A percentile compares a stretch with the other conserved stretches of the same genome.
Conservation (phyloP, 306 rosid species). For the Cyclanthera cordifolia region DNA sequence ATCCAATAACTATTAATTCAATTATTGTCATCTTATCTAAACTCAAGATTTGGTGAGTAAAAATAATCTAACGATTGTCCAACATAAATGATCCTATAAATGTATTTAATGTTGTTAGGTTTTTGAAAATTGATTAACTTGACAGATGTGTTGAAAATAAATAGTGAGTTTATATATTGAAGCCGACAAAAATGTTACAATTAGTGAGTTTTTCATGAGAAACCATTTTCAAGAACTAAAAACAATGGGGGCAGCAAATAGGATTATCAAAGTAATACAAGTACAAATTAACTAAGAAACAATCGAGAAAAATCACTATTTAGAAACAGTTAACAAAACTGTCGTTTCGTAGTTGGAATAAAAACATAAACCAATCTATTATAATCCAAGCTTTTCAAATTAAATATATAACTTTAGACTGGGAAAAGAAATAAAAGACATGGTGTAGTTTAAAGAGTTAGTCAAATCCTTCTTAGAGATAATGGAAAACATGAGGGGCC, state of each 20-base stretch:
- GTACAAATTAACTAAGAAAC: background rate
- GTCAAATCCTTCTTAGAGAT: conserved; percentile 6
- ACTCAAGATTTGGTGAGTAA: too few species aligned
- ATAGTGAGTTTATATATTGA: too few species aligned
- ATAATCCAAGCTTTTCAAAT: background rate
- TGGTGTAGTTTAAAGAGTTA: conserved; percentile 13
- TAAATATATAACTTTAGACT: background rate
- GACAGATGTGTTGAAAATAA: too few species aligned
- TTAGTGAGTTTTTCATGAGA: too few species aligned
- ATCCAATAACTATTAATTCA: too few species aligned
- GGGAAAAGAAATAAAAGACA: background rate
- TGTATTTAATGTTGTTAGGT: too few species aligned
- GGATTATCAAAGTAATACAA: background rate
- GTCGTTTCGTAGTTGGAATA: background rate
- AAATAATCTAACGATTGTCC: too few species aligned
- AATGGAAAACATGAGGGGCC: conserved; percentile 13
- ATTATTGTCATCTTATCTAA: too few species aligned
- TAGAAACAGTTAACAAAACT: background rate
- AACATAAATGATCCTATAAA: too few species aligned
- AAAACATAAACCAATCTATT: background rate
- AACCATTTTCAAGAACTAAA: background rate
- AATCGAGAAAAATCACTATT: background rate
- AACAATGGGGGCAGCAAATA: background rate
- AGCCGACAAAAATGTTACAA: too few species aligned
- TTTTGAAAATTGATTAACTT: too few species aligned